Evolutionary conservation across 192 early-diverging fungal species (phyloP).

Genomic region (Podila verticillata): DNA sequence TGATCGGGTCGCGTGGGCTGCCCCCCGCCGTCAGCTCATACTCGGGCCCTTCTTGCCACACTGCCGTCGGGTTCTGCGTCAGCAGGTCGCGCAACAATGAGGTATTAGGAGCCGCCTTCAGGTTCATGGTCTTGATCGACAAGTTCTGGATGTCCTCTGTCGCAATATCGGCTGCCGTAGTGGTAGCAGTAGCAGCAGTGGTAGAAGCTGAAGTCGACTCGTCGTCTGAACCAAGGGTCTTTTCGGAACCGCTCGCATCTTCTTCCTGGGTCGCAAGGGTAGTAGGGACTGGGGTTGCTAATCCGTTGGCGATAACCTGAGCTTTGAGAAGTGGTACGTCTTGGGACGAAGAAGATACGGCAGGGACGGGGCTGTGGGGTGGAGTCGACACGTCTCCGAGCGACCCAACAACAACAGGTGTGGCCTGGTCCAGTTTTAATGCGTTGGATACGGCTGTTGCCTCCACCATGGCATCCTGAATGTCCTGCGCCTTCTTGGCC

Average conservation of each 20-base stretch:
- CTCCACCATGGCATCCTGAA: conserved; percentile 23
- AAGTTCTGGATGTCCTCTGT: conserved; percentile 2
- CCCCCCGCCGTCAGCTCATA: conserved; percentile 38
- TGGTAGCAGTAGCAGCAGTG: neutral
- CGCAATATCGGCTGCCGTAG: neutral
- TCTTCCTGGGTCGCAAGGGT: too few species aligned
- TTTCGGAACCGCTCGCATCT: too few species aligned
- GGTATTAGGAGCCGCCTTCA: conserved; percentile 12
- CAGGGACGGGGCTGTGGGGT: neutral
- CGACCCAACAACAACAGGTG: neutral
- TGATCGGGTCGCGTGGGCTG: conserved; percentile 42
- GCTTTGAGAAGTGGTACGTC: too few species aligned
- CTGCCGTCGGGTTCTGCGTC: conserved; percentile 9
- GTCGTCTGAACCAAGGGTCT: neutral
- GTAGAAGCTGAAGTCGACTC: neutral
- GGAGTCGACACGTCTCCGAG: neutral
- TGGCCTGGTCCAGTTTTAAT: conserved; percentile 13
- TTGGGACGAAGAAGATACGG: neutral
- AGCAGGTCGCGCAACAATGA: conserved; percentile 17
- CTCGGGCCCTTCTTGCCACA: conserved; percentile 42
- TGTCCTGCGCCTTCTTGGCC: conserved; percentile 13
- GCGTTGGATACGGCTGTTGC: conserved; percentile 14
- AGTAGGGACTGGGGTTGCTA: too few species aligned
- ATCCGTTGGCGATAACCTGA: too few species aligned
- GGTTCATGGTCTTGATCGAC: conserved; percentile 28